Evolutionary conservation across 2,329 filamentous ascomycete species (phyloP).

Genomic region (Fusarium sp.): DNA sequence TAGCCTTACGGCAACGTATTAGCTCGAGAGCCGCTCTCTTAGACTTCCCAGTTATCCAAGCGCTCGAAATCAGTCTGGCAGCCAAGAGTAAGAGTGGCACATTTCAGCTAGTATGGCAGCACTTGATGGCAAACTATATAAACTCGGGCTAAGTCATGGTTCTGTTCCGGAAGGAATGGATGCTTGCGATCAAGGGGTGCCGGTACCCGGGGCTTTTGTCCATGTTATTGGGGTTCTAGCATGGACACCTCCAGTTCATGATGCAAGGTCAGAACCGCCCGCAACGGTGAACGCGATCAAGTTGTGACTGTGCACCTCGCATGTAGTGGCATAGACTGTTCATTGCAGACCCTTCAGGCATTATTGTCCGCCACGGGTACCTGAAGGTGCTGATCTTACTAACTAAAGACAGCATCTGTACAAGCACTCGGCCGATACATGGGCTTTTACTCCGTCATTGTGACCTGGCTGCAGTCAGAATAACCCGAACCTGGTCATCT

Average conservation of each 20-base stretch:
- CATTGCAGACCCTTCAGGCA: no score
- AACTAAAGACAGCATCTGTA: neutral
- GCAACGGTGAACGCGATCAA: neutral
- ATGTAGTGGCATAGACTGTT: neutral
- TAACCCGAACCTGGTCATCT: no score
- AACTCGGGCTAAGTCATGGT: neutral
- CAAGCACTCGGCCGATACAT: no score
- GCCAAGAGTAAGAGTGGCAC: neutral
- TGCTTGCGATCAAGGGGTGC: neutral
- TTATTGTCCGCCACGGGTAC: neutral
- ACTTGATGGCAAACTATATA: neutral
- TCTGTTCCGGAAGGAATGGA: neutral
- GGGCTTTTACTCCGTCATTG: neutral
- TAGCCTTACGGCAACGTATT: no score
- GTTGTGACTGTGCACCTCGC: neutral
- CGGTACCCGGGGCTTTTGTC: neutral
- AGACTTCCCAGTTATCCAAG: neutral
- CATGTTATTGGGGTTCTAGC: neutral
- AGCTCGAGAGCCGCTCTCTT: neutral
- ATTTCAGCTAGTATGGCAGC: neutral
- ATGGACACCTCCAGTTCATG: neutral
- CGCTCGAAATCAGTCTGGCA: neutral
- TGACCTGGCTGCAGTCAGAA: neutral
- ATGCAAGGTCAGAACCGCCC: conserved; percentile 8
- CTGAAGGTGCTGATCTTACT: neutral